Conservation (phyloP, 225 moss, liverwort and hornwort species). For the Climacium dendroides region DNA sequence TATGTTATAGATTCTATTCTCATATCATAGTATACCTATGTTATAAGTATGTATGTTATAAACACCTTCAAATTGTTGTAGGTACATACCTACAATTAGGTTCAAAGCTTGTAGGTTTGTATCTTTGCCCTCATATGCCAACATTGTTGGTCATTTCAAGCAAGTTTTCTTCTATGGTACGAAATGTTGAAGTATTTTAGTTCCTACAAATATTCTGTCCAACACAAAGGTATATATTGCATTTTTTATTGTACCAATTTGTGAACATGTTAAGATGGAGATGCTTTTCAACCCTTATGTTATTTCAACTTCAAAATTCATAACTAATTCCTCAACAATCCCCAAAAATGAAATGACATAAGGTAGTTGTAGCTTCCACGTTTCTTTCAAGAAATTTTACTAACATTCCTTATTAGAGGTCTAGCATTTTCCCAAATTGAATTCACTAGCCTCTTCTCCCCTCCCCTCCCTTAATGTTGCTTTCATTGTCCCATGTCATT, state of each 20-base stretch:
- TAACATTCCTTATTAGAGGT: not conserved
- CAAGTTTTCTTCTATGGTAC: fast-evolving
- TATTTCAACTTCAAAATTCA: not conserved
- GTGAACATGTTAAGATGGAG: not conserved
- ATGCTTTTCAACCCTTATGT: not conserved
- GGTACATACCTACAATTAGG: too few species aligned
- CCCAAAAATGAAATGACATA: not conserved
- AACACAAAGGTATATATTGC: not conserved
- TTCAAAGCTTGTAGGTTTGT: too few species aligned
- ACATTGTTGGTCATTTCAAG: not conserved
- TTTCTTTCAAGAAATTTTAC: not conserved
- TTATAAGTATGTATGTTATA: too few species aligned
- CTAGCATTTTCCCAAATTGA: fast-evolving
- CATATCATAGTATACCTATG: too few species aligned
- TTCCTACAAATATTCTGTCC: fast-evolving
- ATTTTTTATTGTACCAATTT: not conserved
- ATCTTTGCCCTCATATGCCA: too few species aligned
- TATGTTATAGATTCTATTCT: too few species aligned
- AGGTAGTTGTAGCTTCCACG: not conserved
- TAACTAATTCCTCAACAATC: not conserved
- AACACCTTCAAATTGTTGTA: too few species aligned
- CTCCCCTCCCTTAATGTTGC: too few species aligned
- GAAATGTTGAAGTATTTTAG: not conserved
- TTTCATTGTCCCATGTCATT: not conserved
- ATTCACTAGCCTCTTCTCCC: not conserved